phyloP scores from a whole-genome alignment of 805 yeast species.

The Wickerhamomyces tratensis region DNA sequence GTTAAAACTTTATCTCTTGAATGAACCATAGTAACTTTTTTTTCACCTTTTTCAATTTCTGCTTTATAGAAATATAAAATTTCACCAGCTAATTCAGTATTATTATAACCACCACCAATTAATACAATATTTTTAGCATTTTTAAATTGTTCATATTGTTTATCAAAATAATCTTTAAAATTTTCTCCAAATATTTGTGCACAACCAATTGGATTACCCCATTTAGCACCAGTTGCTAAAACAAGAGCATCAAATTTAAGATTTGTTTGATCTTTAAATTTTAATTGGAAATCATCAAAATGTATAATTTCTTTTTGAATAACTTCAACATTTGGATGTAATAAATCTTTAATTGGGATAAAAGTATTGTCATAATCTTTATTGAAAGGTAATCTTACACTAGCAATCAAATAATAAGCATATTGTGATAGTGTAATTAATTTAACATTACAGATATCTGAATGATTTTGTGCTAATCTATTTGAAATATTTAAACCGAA shows the following conservation, averaged over 20 bases:
- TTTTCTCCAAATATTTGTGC: slow-evolving; percentile 8
- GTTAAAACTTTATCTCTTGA: slow-evolving; percentile 9
- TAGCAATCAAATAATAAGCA: slow-evolving; percentile 5
- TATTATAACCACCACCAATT: slow-evolving; percentile 22
- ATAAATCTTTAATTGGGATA: slow-evolving; percentile 10
- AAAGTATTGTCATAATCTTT: slow-evolving; percentile 10
- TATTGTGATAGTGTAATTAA: slow-evolving; percentile 10
- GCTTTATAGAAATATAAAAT: slow-evolving; percentile 8
- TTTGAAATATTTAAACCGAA: slow-evolving; percentile 15
- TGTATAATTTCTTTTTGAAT: slow-evolving; percentile 11
- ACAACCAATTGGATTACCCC: slow-evolving; percentile 19
- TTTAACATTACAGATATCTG: slow-evolving; percentile 4
- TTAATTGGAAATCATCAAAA: slow-evolving; percentile 11
- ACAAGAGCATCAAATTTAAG: slow-evolving; percentile 16
- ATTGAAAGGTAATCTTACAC: slow-evolving; percentile 12
- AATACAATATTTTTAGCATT: slow-evolving; percentile 17
- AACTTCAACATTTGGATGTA: slow-evolving; percentile 13
- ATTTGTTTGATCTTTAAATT: slow-evolving; percentile 4
- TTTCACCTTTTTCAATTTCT: slow-evolving; percentile 8
- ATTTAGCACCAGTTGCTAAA: slow-evolving; percentile 21
- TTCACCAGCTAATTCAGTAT: slow-evolving; percentile 21
- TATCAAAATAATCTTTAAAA: slow-evolving; percentile 7
- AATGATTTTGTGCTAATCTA: slow-evolving; percentile 4
- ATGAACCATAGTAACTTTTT: slow-evolving; percentile 17
- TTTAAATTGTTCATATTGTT: slow-evolving; percentile 7